Base-by-base conservation (phyloP, 495 filamentous ascomycete species). In the Penicillium silybi region DNA sequence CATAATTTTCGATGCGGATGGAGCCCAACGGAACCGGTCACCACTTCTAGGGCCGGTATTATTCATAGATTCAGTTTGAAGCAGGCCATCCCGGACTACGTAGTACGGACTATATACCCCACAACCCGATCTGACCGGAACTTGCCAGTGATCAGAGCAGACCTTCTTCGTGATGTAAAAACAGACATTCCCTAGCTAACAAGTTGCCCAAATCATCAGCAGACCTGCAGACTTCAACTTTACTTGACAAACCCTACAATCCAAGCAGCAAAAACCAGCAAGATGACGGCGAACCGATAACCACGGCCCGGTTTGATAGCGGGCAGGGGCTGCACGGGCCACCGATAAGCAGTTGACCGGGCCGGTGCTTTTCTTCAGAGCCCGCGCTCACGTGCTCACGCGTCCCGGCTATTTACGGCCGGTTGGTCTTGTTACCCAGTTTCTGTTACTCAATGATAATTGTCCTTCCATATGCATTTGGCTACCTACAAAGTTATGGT, bases 281-380 rank as follows among this genome's bases (percentile, higher is more conserved):
- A n/a, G 34, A 44, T 44, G 34, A 44, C 39, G 40, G 39, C 46
- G 41, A 49, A 32, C 17, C n/a, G 44, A 38, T 38, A 11, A 6
- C 19, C 18, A 49, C 57, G 57, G 57, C 20, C 57, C 57, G 57
- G 57, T 54, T 50, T 41, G 26, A 56, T 42, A 48, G 19, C 13
- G 19, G 51, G 10, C 22, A 6, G 22, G 41, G 19, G 41, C n/a
- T 16, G 29, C 35, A 45, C 32, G 39, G 40, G 15, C 48, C 52
- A 48, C 32, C 29, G 54, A 57, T 57, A 57, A 57, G 48, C 49
- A 17, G 27, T 2, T 44, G 32, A 52, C 54, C 54, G 54, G 54
- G 9, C 54, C 54, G 54, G 54, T 57, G 35, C 26, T 34, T 43
- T 43, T 23, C 19, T 43, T 16, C 43, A 32, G 17, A 4, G 15